Evolutionary conservation across 345 rosid species (phyloP).

Genomic region (Salix viminalis): DNA sequence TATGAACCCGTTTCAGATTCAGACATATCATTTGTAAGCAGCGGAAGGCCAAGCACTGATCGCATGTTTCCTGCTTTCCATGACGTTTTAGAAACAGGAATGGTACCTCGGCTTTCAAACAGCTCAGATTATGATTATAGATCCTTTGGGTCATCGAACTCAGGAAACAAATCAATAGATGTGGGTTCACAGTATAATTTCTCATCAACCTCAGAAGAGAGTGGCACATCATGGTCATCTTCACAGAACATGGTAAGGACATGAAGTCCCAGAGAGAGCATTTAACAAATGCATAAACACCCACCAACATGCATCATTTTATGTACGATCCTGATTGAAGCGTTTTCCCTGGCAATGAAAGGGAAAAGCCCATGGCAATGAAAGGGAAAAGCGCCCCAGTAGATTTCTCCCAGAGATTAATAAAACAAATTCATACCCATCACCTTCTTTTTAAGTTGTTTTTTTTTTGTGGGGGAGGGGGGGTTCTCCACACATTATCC

Average conservation of each 20-base stretch:
- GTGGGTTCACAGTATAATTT: slow-evolving; percentile 29
- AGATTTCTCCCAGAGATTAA: not conserved
- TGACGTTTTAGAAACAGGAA: slow-evolving; percentile 28
- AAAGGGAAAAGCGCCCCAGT: not conserved
- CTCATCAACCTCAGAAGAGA: slow-evolving; percentile 39
- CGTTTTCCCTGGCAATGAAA: not conserved
- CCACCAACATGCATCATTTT: not conserved
- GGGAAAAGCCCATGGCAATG: not conserved
- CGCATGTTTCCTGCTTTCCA: slow-evolving; percentile 30
- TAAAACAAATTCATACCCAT: not conserved
- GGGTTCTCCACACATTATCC: not conserved
- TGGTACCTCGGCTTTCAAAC: slow-evolving; percentile 32
- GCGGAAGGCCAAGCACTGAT: slow-evolving; percentile 56
- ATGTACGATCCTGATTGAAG: not conserved
- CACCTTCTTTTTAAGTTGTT: not conserved
- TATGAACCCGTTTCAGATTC: slow-evolving; percentile 47
- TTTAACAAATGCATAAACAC: not conserved
- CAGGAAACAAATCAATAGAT: slow-evolving; percentile 47
- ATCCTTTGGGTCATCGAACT: slow-evolving; percentile 34
- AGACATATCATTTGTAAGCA: slow-evolving; percentile 76
- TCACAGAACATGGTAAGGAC: slow-evolving; percentile 41
- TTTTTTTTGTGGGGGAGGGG: not conserved
- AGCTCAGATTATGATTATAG: slow-evolving; percentile 45
- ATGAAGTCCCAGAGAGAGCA: not conserved
- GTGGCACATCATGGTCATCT: slow-evolving; percentile 29